Evolutionary conservation across 108 stramenopile genomes (phyloP).

Genomic region (Parietichytrium sp.): DNA sequence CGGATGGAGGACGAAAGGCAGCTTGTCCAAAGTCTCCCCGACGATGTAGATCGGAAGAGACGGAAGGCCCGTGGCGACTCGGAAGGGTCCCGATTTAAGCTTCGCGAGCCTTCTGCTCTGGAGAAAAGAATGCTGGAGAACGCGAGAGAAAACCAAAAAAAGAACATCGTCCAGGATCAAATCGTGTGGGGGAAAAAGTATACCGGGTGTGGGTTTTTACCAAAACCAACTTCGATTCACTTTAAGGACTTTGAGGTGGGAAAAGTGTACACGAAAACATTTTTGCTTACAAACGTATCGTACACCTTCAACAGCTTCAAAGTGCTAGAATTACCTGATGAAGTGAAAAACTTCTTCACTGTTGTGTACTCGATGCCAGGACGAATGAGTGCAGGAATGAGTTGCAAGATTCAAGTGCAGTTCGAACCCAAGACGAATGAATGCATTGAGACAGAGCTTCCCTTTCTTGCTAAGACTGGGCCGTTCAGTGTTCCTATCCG

Average conservation of each 20-base stretch:
- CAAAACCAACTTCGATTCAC: constrained; percentile 48
- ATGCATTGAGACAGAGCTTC: constrained; percentile 53
- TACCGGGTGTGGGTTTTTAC: constrained; percentile 49
- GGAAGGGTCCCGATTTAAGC: too few species aligned
- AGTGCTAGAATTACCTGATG: constrained; percentile 51
- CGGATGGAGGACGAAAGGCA: too few species aligned
- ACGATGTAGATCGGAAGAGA: too few species aligned
- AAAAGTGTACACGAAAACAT: constrained; percentile 43
- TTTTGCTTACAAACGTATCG: constrained; percentile 59
- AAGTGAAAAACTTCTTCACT: constrained; percentile 57
- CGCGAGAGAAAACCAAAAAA: background rate
- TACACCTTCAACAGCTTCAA: constrained; percentile 66
- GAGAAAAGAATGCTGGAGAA: constrained; percentile 33
- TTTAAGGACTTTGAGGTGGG: constrained; percentile 64
- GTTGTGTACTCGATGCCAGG: constrained; percentile 58
- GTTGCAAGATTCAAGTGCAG: constrained; percentile 51
- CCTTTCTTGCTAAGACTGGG: constrained; percentile 55
- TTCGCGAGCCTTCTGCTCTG: background rate
- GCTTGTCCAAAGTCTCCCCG: too few species aligned
- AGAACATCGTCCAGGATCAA: constrained; percentile 41
- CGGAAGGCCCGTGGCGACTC: too few species aligned
- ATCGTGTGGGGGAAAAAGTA: constrained; percentile 58
- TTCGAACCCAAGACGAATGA: constrained; percentile 62
- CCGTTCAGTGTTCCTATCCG: constrained; percentile 56
- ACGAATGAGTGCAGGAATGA: constrained; percentile 62